Conservation (phyloP, 2,329 filamentous ascomycete genomes). For the Dendryphion nanum region DNA sequence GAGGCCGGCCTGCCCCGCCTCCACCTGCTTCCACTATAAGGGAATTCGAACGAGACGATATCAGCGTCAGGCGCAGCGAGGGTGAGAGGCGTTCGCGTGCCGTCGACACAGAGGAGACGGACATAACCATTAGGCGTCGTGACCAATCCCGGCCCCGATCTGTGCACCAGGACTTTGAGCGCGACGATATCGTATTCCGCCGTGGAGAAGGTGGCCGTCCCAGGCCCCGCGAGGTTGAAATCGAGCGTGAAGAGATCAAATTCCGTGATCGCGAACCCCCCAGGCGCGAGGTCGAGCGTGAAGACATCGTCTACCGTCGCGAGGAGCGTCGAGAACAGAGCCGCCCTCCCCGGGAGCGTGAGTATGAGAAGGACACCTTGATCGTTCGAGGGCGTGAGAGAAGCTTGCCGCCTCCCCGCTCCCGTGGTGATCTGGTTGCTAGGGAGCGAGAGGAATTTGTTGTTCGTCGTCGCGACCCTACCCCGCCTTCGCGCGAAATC, state of each 20-base stretch:
- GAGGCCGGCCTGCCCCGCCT: constrained; percentile 23
- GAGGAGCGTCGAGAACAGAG: constrained; percentile 35
- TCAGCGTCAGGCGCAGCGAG: constrained; percentile 39
- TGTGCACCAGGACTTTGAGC: constrained; percentile 33
- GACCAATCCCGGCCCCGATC: constrained; percentile 34
- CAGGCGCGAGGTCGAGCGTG: constrained; percentile 34
- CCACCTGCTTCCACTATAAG: constrained; percentile 25
- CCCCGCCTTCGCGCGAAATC: constrained; percentile 36
- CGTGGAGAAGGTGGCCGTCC: constrained; percentile 41
- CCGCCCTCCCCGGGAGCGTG: constrained; percentile 31
- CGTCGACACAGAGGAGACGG: constrained; percentile 33
- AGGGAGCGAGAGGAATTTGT: constrained; percentile 43
- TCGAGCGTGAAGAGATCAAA: constrained; percentile 48
- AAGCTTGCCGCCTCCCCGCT: constrained; percentile 36
- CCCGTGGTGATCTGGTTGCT: constrained; percentile 36
- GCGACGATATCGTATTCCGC: constrained; percentile 45
- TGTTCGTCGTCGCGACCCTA: constrained; percentile 39
- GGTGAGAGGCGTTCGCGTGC: constrained; percentile 30
- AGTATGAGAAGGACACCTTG: constrained; percentile 35
- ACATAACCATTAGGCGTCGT: constrained; percentile 35
- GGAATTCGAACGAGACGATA: constrained; percentile 37
- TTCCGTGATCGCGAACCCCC: constrained; percentile 40
- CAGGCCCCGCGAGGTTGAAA: constrained; percentile 34
- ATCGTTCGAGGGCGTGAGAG: constrained; percentile 34
- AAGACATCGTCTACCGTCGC: constrained; percentile 42